A percentile compares a stretch with the other conserved stretches of the same genome.
These are phyloP conservation scores for Pseudocercospora fijiensis DNA, from an alignment of 2,329 filamentous ascomycete species.

Conservation along the genomic window DNA sequence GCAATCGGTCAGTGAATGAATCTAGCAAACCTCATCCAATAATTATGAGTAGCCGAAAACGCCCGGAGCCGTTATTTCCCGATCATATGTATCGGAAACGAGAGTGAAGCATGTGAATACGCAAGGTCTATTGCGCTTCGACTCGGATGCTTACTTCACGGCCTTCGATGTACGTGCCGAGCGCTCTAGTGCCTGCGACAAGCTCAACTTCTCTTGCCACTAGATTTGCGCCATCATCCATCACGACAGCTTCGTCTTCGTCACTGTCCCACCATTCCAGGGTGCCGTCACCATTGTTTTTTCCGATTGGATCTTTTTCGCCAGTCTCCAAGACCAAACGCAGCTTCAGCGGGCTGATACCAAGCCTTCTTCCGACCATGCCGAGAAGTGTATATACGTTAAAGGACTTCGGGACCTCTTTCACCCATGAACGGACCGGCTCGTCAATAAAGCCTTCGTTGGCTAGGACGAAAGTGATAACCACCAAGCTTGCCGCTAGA, in stretches of 20 bases:
- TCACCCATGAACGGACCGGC: conserved; percentile 21
- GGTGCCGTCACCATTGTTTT: conserved; percentile 50
- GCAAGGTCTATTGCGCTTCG: background rate
- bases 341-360: conserved; percentile 61
- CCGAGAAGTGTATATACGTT: conserved; percentile 82
- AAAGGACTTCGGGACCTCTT: conserved; percentile 69
- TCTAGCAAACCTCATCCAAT: background rate
- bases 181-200: conserved; percentile 72
- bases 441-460: conserved; percentile 20
- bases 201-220: conserved; percentile 78
- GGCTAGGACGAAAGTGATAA: conserved; percentile 57
- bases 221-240: conserved; percentile 55
- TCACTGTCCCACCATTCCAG: conserved; percentile 44
- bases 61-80: background rate
- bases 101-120: background rate
- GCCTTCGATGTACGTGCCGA: conserved; percentile 81
- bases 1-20: background rate
- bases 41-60: background rate
- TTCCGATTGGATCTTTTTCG: conserved; percentile 77
- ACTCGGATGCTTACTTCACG: conserved; percentile 69
- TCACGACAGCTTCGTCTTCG: conserved; percentile 37
- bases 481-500: conserved; percentile 74
- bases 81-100: background rate
- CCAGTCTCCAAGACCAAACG: conserved; percentile 83
- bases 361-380: conserved; percentile 70